A percentile compares a stretch with the other conserved stretches of the same genome.
These are phyloP conservation scores for Geosmithia flava DNA, from an alignment of 2,329 filamentous ascomycete species.

Conservation along the genomic window DNA sequence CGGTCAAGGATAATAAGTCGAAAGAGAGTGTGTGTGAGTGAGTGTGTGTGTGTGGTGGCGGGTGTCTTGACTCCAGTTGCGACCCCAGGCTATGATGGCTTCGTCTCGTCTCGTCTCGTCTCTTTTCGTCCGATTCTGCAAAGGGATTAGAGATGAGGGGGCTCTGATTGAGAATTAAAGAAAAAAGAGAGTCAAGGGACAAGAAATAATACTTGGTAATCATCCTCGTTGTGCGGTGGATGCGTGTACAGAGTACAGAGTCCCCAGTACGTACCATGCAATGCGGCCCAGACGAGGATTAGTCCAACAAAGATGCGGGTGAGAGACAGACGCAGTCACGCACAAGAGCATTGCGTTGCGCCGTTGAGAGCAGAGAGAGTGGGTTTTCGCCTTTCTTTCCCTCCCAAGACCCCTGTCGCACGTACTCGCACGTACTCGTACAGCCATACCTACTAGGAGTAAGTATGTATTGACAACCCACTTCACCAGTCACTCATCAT, in stretches of 20 bases:
- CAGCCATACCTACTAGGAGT: too few relatives aligned
- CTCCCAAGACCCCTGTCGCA: background rate
- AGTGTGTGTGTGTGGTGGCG: background rate
- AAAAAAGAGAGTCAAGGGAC: background rate
- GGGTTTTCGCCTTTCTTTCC: too few relatives aligned
- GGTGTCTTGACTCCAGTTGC: too few relatives aligned
- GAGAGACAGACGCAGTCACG: background rate
- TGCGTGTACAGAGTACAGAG: background rate
- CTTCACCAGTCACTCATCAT: background rate
- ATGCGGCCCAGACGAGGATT: background rate
- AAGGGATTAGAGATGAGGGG: background rate
- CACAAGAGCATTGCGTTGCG: background rate
- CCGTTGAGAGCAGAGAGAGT: too few relatives aligned
- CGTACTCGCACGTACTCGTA: background rate
- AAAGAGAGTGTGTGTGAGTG: background rate
- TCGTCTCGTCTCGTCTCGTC: background rate
- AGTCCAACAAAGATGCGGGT: background rate
- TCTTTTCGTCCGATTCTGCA: background rate
- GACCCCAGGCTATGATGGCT: background rate
- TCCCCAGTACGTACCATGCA: background rate
- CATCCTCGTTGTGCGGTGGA: background rate
- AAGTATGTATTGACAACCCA: too few relatives aligned
- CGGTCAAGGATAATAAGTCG: background rate
- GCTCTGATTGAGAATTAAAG: background rate
- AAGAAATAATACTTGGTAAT: background rate